Evolutionary conservation across 805 yeast genomes (phyloP).

Genomic region (Lipomyces kockii): DNA sequence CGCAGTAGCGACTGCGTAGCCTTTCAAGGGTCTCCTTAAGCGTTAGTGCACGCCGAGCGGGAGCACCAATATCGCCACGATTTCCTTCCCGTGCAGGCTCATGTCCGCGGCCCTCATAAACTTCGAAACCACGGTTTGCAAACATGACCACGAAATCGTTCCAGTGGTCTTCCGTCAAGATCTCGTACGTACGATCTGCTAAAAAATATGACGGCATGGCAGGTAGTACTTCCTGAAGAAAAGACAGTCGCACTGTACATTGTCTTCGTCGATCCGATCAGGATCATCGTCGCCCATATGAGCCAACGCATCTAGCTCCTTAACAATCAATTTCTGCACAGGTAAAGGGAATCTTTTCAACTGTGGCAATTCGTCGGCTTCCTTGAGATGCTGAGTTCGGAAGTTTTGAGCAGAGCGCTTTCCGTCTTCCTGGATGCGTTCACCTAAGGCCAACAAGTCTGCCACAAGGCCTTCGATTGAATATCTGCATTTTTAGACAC

Average conservation of each 20-base stretch:
- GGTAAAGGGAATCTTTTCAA: not conserved
- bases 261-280: not conserved
- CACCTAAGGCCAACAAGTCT: too few species aligned
- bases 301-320: not conserved
- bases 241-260: not conserved
- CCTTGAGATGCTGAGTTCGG: not conserved
- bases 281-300: not conserved
- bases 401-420: too few species aligned
- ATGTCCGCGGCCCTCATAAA: not conserved
- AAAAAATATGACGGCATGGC: not conserved
- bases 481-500: too few species aligned
- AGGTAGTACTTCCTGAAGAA: not conserved
- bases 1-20: not conserved
- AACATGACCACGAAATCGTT: not conserved
- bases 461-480: too few species aligned
- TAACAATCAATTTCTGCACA: not conserved
- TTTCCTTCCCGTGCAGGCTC: not conserved
- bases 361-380: not conserved
- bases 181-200: not conserved
- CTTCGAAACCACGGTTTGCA: not conserved
- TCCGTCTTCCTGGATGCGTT: too few species aligned
- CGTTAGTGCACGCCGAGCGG: not conserved
- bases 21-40: not conserved
- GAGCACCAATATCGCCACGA: conserved; percentile 1
- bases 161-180: not conserved